Base-by-base conservation (phyloP, 768 basidiomycete species). In the Lenzites betulinus region DNA sequence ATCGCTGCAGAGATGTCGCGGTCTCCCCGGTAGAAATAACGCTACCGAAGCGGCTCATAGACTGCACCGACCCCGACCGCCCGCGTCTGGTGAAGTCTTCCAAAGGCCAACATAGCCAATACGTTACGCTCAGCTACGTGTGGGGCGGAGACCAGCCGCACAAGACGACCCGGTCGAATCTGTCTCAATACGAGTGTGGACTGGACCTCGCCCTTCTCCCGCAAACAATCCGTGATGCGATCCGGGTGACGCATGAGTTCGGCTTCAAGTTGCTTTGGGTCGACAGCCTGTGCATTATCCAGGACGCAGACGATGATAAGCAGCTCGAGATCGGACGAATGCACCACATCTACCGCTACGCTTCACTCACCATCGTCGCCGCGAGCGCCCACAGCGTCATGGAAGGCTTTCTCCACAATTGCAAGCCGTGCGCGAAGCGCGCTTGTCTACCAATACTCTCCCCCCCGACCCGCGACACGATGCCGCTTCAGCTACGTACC, bases 231-330 rank as follows among this genome's bases (percentile, higher is more conserved):
- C 26, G 23, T 20, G 63, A 64, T n/a, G 58, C 63, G 2, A 54
- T 64, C 25, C 15, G 38, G 1, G 9, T 39, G 11, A 54, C 57
- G 25, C 54, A 57, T 30, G 18, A 25, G 6, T n/a, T 60, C 16
- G 58, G 59, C 1, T n/a, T 58, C n/a, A 51, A 54, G 22, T 60
- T 60, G 22, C 54, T 64, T 1, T 64, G 63, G 63, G 54, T 64
- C 9, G 59, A 64, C 39, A 47, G 58, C 7, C 33, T 64, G 4
- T 64, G 63, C 44, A 60, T 64, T 43, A 3, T 64, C 13, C 63
- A 64, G 28, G 63, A 64, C 36, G 39, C 33, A 2, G 25, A 33
- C 3, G 54, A 44, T 7, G 63, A 64, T 50, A 58, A 46, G 26
- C 33, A 33, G 18, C 54, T 22, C 23, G 60, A 61, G 49, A 41